phyloP scores from a whole-genome alignment of 495 filamentous ascomycete species.

The Diplogelasinospora grovesii region DNA sequence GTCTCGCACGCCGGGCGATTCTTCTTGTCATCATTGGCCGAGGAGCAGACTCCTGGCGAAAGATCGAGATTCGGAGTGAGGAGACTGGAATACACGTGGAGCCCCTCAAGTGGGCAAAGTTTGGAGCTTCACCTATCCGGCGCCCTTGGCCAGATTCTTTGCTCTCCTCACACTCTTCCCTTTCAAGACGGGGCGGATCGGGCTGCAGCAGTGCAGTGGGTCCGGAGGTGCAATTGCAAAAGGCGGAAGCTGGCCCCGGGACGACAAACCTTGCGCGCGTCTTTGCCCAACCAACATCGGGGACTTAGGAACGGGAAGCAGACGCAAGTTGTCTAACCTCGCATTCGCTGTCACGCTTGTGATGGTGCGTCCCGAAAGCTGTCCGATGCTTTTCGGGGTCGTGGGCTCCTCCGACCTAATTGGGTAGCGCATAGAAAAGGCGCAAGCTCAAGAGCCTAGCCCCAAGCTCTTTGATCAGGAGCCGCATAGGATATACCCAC shows the following conservation, averaged over 20 bases:
- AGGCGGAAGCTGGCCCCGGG: too few relatives aligned
- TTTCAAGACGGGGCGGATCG: conserved; percentile 4
- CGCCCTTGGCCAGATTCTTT: conserved; percentile 8
- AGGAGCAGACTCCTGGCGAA: not conserved
- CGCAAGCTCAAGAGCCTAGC: not conserved
- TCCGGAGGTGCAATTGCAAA: not conserved
- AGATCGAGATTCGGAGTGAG: conserved; percentile 15
- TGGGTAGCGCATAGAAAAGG: not conserved
- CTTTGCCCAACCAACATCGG: not conserved
- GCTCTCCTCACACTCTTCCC: conserved; percentile 7
- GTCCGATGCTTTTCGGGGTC: not conserved
- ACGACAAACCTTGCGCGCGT: conserved; percentile 4
- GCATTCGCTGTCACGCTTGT: conserved; percentile 8
- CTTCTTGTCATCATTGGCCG: conserved; percentile 7
- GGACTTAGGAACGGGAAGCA: not conserved
- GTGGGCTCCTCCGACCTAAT: not conserved
- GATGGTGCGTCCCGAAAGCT: conserved; percentile 1
- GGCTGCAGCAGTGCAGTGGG: not conserved
- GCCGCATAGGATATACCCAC: too few relatives aligned
- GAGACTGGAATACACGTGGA: conserved; percentile 18
- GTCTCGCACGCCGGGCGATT: conserved; percentile 2
- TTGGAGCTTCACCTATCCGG: not conserved
- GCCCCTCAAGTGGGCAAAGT: conserved; percentile 13
- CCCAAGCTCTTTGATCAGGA: too few relatives aligned
- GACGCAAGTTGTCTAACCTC: conserved; percentile 3